Evolutionary conservation across 768 basidiomycete species (phyloP), one percentile per base, ranked within the genome.

Genomic region (Sporobolomyces pararoseus): DNA sequence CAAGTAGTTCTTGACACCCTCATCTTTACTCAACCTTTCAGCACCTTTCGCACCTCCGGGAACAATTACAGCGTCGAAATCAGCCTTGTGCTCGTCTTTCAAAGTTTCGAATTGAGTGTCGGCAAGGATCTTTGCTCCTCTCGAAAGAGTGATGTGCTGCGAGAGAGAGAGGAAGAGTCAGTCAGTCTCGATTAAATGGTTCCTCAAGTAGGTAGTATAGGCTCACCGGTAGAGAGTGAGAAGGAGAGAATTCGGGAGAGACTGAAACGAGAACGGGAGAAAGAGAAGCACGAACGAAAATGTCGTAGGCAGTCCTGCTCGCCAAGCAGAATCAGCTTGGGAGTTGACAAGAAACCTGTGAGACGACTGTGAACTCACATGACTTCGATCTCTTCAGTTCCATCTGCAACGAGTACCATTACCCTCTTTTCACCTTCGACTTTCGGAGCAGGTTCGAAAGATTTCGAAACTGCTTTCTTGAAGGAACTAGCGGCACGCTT

Each of bases 41-140:
- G 73, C 73, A 12, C 73, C 73, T 44, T 71, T 71, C 2, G 66
- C 73, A 2, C 73, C 73, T 37, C 73, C 73, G 3, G 73, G 73
- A 13, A 74, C 60, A 55, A 65, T 42, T 10, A 70, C 59, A 6
- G 70, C 70, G 51, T 74, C 73, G 23, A 71, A 74, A 31, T 66
- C 65, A 13, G 52, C 42, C 64, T 71, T 65, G 63, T 67, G 59
- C 59, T 68, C 62, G 10, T 51, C 13, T 49, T 47, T 44, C 47
- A 74, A 44, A 0, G 54, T 66, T 55, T 71, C 70, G 46, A 71
- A 66, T 27, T 64, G 29, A 21, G 70, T 66, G 46, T 74, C 73
- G 70, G 70, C 70, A 49, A 74, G 49, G 37, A 74, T 46, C 32
- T 54, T 55, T 29, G 66, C 68, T 29, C 73, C 73, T 46, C 73